Conservation (phyloP, 441 rosid genomes). For the Cnidoscolus chayamansa region DNA sequence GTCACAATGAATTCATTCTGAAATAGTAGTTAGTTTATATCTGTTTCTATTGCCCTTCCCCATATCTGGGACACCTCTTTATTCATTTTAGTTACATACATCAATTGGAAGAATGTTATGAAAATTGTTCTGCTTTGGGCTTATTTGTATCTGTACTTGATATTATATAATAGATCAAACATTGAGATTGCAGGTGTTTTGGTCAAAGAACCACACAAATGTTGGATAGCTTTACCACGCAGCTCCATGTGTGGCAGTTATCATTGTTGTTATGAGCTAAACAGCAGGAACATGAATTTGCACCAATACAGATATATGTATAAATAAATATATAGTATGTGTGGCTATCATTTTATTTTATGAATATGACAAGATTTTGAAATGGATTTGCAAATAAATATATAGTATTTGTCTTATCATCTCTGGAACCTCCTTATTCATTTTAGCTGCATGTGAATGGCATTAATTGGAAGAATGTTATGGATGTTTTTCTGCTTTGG, state of each 20-base stretch:
- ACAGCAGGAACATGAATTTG: not conserved
- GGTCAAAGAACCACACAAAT: too few species aligned
- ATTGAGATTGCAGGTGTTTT: not conserved
- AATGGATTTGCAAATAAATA: not conserved
- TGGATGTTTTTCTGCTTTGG: not conserved
- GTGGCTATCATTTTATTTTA: not conserved
- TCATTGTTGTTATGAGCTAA: not conserved
- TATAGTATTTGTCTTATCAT: too few species aligned
- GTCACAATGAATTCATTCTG: slow-evolving; percentile 1
- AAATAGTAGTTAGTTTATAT: not conserved
- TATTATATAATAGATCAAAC: not conserved
- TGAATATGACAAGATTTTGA: slow-evolving; percentile 14
- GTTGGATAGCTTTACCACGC: not conserved
- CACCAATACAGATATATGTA: not conserved
- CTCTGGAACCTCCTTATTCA: too few species aligned
- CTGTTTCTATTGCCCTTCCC: not conserved
- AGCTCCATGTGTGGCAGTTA: not conserved
- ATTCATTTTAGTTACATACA: not conserved
- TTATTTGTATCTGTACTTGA: not conserved
- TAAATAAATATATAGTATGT: not conserved
- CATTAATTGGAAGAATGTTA: not conserved
- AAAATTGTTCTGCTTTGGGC: not conserved
- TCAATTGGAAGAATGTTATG: not conserved
- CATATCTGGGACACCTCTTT: not conserved
- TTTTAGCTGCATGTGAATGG: not conserved